These are phyloP conservation scores for Spinellus fusiger DNA, from an alignment of 192 early-diverging fungal species.

Conservation along the genomic window DNA sequence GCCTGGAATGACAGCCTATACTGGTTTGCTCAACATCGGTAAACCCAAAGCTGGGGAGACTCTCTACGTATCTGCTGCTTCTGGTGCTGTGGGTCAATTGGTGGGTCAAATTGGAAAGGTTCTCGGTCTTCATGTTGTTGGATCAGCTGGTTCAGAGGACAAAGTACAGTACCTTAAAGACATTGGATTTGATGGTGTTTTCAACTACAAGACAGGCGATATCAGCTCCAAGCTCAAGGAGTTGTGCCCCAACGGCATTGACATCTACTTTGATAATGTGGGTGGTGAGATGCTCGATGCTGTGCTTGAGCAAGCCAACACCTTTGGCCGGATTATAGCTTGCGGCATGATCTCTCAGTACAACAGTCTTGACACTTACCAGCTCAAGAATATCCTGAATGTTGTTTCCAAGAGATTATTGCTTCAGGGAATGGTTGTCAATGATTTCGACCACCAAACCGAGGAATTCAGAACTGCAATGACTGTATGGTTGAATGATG, in stretches of 20 bases:
- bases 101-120: slow-evolving; percentile 77
- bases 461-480: slow-evolving; percentile 56
- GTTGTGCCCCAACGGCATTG: slow-evolving; percentile 73
- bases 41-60: slow-evolving; percentile 79
- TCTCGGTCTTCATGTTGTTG: slow-evolving; percentile 76
- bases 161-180: slow-evolving; percentile 68
- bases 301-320: slow-evolving; percentile 59
- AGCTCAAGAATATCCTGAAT: slow-evolving; percentile 49
- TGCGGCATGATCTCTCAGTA: slow-evolving; percentile 77
- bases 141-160: slow-evolving; percentile 76
- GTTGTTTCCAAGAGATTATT: slow-evolving; percentile 51
- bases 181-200: slow-evolving; percentile 73
- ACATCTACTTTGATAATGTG: slow-evolving; percentile 85
- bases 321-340: slow-evolving; percentile 58
- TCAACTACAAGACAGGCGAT: slow-evolving; percentile 89
- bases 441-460: slow-evolving; percentile 40
- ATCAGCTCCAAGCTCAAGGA: slow-evolving; percentile 44
- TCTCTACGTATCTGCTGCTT: slow-evolving; percentile 73
- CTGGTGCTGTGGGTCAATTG: slow-evolving; percentile 61
- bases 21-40: slow-evolving; percentile 52
- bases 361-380: slow-evolving; percentile 39
- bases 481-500: slow-evolving; percentile 45
- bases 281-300: slow-evolving; percentile 77
- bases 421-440: slow-evolving; percentile 62
- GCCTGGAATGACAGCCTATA: slow-evolving; percentile 77